Evolutionary conservation across 306 rosid species (phyloP), one percentile per base, ranked within the genome.

Genomic region (Citrullus colocynthis): DNA sequence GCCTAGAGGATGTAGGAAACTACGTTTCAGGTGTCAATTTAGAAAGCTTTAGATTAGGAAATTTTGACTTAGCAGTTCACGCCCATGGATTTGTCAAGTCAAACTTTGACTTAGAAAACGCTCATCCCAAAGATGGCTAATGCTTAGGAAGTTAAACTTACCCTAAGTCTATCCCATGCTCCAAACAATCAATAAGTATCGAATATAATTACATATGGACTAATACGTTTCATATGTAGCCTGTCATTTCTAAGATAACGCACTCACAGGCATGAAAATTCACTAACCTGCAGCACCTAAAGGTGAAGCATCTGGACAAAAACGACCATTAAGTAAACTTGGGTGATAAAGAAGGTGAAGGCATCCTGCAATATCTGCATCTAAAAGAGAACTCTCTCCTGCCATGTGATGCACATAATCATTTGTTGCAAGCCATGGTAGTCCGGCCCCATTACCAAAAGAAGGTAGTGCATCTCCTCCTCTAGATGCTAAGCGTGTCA

Each of bases 231-330:
- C 56, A 70, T 13, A 44, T 44, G 32, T 10, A 14, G 37, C 18
- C 67, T 61, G 34, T 61, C n/a, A 75, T 75, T 63, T 24, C 13
- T 13, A 44, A 30, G 37, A 2, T 45, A 63, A 44, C 15, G 17
- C 32, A 48, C 28, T 63, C 16, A 62, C 7, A 51, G 62, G 54
- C 67, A 84, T 32, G 77, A 66, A 88, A 86, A 80, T 65, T 34
- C 71, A 71, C 85, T 76, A 75, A 91, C 99, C 99, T 92, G 99
- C 83, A 67, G 97, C 91, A 79, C 97, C 97, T 73, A 85, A 83
- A 58, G 99, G 99, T 44, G 99, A 95, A 91, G 97, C 99, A 84
- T 92, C 99, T 74, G 99, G 97, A 84, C 99, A 95, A 85, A 88
- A 95, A 76, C 97, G 89, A 65, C 99, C 99, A 56, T 82, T 88